Percentiles rank a stretch among this genome's conserved stretches.
Evolutionary conservation across 2,329 filamentous ascomycete species (phyloP).

Genomic region (Exophiala bonariae): DNA sequence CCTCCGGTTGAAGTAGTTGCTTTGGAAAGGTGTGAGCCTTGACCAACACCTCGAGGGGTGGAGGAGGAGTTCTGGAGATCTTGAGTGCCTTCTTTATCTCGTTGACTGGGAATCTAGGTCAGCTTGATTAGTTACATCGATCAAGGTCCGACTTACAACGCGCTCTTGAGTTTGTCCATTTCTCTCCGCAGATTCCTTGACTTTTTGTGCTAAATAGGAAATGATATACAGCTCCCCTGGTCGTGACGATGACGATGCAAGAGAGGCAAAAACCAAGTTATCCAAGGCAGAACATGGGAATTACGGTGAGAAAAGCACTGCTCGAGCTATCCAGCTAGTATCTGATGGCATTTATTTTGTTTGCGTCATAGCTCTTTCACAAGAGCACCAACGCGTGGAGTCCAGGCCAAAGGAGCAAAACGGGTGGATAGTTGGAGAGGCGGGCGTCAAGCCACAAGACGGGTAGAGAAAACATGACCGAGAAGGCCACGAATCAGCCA

Average conservation of each 20-base stretch:
- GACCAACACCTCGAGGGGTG: conserved; percentile 18
- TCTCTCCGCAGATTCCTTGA: too few species aligned
- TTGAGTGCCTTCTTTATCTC: conserved; percentile 11
- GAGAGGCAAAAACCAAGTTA: neutral
- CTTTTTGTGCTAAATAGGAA: too few species aligned
- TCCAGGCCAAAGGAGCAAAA: too few species aligned
- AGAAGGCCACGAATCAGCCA: too few species aligned
- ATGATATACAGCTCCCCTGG: neutral
- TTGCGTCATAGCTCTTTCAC: too few species aligned
- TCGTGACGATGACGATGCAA: neutral
- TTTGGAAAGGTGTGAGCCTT: conserved; percentile 25
- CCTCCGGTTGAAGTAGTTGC: conserved; percentile 1
- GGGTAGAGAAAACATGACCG: too few species aligned
- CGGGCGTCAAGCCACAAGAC: too few species aligned
- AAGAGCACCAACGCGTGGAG: too few species aligned
- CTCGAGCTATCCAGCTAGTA: too few species aligned
- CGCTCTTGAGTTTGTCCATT: conserved; percentile 32
- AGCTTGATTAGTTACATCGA: neutral
- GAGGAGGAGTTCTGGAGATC: neutral
- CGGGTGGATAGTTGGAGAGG: too few species aligned
- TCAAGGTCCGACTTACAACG: conserved; percentile 30
- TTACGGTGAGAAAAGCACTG: too few species aligned
- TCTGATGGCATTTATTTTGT: too few species aligned
- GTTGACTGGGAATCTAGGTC: conserved; percentile 2
- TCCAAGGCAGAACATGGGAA: neutral